Conservation (phyloP, 495 filamentous ascomycete genomes). For the Hyaloscypha variabilis region DNA sequence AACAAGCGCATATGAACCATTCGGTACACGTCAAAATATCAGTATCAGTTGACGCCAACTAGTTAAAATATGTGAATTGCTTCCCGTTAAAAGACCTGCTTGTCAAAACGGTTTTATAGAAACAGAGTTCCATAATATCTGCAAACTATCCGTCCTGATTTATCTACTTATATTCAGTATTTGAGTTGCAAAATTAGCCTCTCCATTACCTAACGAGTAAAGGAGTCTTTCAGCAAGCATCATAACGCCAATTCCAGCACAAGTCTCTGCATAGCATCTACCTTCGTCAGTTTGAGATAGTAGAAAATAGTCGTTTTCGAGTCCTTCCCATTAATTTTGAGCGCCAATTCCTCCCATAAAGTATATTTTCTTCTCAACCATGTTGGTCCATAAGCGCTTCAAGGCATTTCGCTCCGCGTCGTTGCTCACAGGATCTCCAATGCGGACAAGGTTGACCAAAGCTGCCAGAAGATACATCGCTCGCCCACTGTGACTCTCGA, state of each 20-base stretch:
- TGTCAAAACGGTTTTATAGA: constrained; percentile 44
- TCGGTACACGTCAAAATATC: constrained; percentile 42
- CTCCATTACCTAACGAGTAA: no score
- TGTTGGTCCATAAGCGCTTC: constrained; percentile 56
- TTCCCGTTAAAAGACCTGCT: constrained; percentile 48
- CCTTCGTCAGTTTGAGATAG: constrained; percentile 59
- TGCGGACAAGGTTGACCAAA: constrained; percentile 37
- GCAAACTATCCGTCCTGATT: constrained; percentile 50
- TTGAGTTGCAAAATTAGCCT: no score
- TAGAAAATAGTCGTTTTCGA: constrained; percentile 60
- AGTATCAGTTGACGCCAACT: constrained; percentile 50
- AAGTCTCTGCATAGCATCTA: constrained; percentile 64
- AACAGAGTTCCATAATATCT: not conserved
- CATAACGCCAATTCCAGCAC: constrained; percentile 60
- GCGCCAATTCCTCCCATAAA: constrained; percentile 63
- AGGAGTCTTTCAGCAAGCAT: constrained; percentile 58
- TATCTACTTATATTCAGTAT: no score
- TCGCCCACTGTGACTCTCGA: constrained; percentile 60
- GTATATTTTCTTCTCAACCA: constrained; percentile 61
- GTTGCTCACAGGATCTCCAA: not conserved
- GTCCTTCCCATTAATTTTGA: constrained; percentile 62
- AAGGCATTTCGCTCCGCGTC: constrained; percentile 31
- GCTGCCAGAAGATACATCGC: constrained; percentile 55
- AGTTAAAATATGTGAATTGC: constrained; percentile 55
- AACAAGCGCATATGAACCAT: constrained; percentile 61